These are phyloP conservation scores for Carex cristatella DNA, from an alignment of 176 grass and related monocot genomes.

Conservation along the genomic window DNA sequence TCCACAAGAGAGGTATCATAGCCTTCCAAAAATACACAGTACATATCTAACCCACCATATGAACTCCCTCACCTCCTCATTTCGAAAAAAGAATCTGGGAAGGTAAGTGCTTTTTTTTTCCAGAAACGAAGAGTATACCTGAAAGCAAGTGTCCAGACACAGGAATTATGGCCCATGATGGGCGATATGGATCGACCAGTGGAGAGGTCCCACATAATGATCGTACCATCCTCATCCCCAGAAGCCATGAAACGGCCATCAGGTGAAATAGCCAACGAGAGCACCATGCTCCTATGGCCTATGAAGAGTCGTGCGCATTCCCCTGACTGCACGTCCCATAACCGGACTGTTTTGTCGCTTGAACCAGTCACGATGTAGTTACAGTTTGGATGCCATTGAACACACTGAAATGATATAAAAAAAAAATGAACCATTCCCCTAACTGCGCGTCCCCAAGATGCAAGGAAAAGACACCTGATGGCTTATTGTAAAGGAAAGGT, in stretches of 20 bases:
- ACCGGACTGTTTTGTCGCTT: conserved; percentile 89
- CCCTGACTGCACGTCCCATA: conserved; percentile 94
- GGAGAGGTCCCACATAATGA: conserved; percentile 98
- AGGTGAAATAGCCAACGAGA: conserved; percentile 92
- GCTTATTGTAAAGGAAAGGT: neutral
- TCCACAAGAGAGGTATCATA: neutral
- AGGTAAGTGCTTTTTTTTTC: neutral
- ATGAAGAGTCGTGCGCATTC: conserved; percentile 91
- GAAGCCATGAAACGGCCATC: conserved; percentile 93
- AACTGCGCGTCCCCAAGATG: neutral
- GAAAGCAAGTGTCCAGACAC: conserved; percentile 93
- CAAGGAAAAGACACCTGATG: neutral
- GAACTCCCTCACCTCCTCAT: neutral
- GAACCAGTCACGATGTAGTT: conserved; percentile 91
- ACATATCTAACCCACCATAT: conserved; percentile 1
- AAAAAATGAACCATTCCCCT: conserved; percentile 4
- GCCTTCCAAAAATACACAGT: neutral
- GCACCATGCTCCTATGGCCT: conserved; percentile 92
- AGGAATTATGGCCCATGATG: conserved; percentile 73
- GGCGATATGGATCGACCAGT: conserved; percentile 68
- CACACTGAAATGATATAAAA: conserved; percentile 43
- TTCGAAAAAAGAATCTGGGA: neutral
- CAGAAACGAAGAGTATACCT: conserved; percentile 31
- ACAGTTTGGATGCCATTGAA: conserved; percentile 98
- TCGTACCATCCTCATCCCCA: conserved; percentile 88